Percentiles rank a stretch among this genome's conserved stretches.
phyloP scores from a whole-genome alignment of 306 rosid species.

The Glycine soja region DNA sequence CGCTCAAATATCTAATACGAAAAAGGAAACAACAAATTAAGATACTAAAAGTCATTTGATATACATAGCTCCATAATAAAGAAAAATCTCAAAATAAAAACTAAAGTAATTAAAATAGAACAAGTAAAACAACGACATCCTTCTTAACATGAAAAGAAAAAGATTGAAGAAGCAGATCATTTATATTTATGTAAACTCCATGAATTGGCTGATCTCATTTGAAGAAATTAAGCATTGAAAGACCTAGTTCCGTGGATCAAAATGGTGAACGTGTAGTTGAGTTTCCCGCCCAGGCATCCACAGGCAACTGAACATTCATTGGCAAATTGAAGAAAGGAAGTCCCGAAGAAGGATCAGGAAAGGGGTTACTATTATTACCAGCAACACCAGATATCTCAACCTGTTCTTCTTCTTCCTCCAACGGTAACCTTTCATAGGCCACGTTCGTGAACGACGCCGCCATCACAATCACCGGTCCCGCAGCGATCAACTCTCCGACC shows the following conservation, averaged over 20 bases:
- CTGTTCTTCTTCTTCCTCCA: conserved; percentile 76
- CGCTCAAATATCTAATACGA: not conserved
- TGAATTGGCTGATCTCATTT: conserved; percentile 62
- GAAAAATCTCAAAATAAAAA: conserved; percentile 9
- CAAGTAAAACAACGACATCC: conserved; percentile 20
- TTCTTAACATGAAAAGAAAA: not conserved
- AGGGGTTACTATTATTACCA: conserved; percentile 45
- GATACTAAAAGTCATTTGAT: not conserved
- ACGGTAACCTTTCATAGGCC: conserved; percentile 82
- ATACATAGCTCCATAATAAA: not conserved
- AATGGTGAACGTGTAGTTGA: conserved; percentile 55
- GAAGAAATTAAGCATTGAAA: not conserved
- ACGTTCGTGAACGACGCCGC: conserved; percentile 89
- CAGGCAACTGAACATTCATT: conserved; percentile 72
- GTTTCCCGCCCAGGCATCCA: conserved; percentile 62
- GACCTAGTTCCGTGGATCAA: conserved; percentile 15
- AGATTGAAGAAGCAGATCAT: not conserved
- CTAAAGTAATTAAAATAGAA: conserved; percentile 34
- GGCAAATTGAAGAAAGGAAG: conserved; percentile 87
- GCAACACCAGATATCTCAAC: conserved; percentile 54
- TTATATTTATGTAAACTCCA: conserved; percentile 28
- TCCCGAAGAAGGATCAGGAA: conserved; percentile 73
- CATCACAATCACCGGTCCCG: conserved; percentile 86
- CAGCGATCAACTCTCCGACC: conserved; percentile 84
- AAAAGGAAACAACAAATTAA: not conserved